Conservation (phyloP, 2,329 filamentous ascomycete genomes). For the Byssochlamys sp. region DNA sequence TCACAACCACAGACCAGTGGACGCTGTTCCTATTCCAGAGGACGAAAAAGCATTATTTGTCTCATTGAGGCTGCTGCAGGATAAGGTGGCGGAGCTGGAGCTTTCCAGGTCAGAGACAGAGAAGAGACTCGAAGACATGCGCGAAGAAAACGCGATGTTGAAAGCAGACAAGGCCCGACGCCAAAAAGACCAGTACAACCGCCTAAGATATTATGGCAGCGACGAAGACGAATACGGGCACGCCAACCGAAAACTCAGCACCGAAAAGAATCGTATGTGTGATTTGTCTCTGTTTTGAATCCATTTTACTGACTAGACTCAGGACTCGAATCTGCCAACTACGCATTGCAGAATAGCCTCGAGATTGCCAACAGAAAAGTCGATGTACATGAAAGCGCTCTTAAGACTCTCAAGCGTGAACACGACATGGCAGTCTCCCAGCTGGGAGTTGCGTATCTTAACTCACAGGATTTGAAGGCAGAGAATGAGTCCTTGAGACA, state of each 20-base stretch:
- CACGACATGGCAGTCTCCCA: slow-evolving; percentile 50
- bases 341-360: slow-evolving; percentile 46
- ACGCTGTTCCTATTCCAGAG: slow-evolving; percentile 48
- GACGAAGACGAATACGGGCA: slow-evolving; percentile 39
- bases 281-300: slow-evolving; percentile 11
- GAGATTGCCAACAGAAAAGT: slow-evolving; percentile 48
- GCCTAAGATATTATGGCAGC: slow-evolving; percentile 19
- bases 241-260: slow-evolving; percentile 18
- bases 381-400: slow-evolving; percentile 44
- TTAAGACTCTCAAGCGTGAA: slow-evolving; percentile 47
- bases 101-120: slow-evolving; percentile 44
- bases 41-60: slow-evolving; percentile 56
- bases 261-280: slow-evolving; percentile 32
- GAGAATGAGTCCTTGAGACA: slow-evolving; percentile 29
- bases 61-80: slow-evolving; percentile 50
- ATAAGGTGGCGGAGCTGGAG: slow-evolving; percentile 49
- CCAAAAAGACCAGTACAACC: slow-evolving; percentile 29
- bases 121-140: slow-evolving; percentile 41
- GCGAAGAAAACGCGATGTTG: slow-evolving; percentile 44
- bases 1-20: slow-evolving; percentile 39
- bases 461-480: slow-evolving; percentile 36
- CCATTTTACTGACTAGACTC: slow-evolving; percentile 12
- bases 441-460: slow-evolving; percentile 47
- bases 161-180: slow-evolving; percentile 31
- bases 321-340: slow-evolving; percentile 44